These are phyloP conservation scores for Chlorella sp. DNA, from an alignment of 139 green algal genomes.

Conservation along the genomic window DNA sequence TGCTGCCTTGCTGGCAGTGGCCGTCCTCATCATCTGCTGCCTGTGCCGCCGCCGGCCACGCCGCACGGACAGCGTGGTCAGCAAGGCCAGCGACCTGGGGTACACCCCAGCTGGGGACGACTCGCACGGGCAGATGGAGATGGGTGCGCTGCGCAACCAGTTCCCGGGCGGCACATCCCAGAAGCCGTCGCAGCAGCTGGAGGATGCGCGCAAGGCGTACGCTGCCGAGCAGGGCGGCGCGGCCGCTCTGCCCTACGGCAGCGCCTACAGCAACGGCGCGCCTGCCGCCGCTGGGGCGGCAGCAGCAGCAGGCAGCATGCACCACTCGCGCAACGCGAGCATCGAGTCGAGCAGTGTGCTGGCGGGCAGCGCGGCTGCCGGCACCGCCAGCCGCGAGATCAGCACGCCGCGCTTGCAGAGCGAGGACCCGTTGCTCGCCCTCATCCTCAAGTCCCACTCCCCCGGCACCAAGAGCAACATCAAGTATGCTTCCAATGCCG, in stretches of 20 bases:
- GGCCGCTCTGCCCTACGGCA: slow-evolving; percentile 8
- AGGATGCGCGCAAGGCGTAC: slow-evolving; percentile 18
- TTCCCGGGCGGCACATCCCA: neutral
- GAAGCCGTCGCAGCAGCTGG: neutral
- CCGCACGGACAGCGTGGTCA: neutral
- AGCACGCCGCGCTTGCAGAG: neutral
- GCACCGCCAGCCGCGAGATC: neutral
- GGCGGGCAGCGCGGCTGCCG: neutral
- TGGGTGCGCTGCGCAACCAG: neutral
- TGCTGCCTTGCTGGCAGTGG: slow-evolving; percentile 17
- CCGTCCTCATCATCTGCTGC: slow-evolving; percentile 17
- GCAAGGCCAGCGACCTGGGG: neutral
- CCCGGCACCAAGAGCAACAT: neutral
- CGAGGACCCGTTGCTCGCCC: slow-evolving; percentile 20
- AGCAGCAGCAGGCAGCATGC: neutral
- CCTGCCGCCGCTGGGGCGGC: neutral
- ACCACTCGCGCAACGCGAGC: slow-evolving; percentile 4
- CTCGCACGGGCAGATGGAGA: neutral
- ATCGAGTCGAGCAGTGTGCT: neutral
- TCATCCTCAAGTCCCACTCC: slow-evolving; percentile 8
- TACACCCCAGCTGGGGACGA: neutral
- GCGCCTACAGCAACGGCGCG: slow-evolving; percentile 8
- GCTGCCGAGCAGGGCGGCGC: neutral
- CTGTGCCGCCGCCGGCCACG: slow-evolving; percentile 4
- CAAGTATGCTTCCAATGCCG: neutral